Conservation (phyloP, 495 filamentous ascomycete genomes). For the Cercophora samala region DNA sequence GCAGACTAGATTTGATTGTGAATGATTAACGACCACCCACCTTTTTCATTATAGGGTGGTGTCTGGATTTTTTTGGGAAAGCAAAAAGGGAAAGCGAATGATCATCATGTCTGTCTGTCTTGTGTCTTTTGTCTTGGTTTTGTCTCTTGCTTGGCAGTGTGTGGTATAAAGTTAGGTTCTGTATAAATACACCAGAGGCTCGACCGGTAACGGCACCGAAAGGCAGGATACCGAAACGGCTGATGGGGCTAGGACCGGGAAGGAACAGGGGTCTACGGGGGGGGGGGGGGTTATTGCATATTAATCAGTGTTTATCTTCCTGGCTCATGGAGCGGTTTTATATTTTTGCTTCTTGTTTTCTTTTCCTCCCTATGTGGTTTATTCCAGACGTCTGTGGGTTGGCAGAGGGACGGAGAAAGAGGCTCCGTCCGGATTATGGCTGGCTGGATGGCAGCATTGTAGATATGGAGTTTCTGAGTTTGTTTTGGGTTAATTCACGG, state of each 20-base stretch:
- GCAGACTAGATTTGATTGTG: constrained; percentile 13
- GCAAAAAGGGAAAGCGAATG: background rate
- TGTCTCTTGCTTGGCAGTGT: background rate
- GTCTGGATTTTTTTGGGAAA: background rate
- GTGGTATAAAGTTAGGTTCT: background rate
- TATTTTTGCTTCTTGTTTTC: constrained; percentile 4
- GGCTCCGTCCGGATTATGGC: background rate
- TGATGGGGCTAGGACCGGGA: background rate
- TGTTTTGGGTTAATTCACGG: background rate
- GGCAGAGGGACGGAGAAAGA: background rate
- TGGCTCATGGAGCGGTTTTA: background rate
- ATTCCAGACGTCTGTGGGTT: background rate
- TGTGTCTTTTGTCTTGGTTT: background rate
- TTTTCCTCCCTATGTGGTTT: background rate
- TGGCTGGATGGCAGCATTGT: background rate
- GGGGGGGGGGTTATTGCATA: constrained; percentile 8
- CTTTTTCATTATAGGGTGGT: background rate
- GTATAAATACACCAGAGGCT: background rate
- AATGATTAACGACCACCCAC: background rate
- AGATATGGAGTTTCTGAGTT: background rate
- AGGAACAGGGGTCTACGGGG: background rate
- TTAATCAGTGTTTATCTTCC: constrained; percentile 9
- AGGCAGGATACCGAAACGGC: background rate
- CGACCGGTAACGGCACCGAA: background rate
- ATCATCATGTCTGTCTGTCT: background rate